phyloP scores from a whole-genome alignment of 169 alveolate species.

The Blepharisma undulans region DNA sequence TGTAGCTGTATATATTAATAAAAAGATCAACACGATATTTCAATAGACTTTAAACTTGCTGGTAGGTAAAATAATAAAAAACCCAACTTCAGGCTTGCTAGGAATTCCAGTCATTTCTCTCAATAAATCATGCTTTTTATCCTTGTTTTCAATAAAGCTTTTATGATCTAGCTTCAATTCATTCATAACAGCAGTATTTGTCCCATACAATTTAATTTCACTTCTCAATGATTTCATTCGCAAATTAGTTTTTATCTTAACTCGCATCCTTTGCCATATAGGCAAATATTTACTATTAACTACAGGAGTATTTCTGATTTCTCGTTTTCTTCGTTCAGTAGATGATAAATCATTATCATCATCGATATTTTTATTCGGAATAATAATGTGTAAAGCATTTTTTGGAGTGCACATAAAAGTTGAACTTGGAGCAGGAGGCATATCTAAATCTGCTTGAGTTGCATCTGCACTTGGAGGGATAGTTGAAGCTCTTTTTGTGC shows the following conservation, averaged over 20 bases:
- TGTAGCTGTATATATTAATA: constrained; percentile 66
- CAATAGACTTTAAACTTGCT: constrained; percentile 12
- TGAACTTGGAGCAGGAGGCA: background rate
- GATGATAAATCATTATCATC: background rate
- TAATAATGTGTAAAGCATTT: background rate
- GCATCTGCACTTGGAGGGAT: background rate
- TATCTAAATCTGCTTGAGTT: background rate
- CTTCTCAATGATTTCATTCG: background rate
- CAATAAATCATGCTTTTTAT: background rate
- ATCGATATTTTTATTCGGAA: background rate
- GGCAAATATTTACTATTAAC: background rate
- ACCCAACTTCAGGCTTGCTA: background rate
- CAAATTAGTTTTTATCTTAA: background rate
- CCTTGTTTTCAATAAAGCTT: background rate
- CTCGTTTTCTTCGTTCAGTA: background rate
- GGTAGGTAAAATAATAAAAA: background rate
- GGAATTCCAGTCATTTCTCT: background rate
- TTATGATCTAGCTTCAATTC: background rate
- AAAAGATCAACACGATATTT: background rate
- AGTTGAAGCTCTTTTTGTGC: background rate
- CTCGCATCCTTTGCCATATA: constrained; percentile 7
- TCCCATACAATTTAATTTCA: constrained; percentile 9
- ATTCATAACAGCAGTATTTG: background rate
- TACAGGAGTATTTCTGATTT: constrained; percentile 4
- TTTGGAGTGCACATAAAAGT: background rate